phyloP scores from a whole-genome alignment of 495 filamentous ascomycete genomes.

The Massariosphaeria phaeospora region DNA sequence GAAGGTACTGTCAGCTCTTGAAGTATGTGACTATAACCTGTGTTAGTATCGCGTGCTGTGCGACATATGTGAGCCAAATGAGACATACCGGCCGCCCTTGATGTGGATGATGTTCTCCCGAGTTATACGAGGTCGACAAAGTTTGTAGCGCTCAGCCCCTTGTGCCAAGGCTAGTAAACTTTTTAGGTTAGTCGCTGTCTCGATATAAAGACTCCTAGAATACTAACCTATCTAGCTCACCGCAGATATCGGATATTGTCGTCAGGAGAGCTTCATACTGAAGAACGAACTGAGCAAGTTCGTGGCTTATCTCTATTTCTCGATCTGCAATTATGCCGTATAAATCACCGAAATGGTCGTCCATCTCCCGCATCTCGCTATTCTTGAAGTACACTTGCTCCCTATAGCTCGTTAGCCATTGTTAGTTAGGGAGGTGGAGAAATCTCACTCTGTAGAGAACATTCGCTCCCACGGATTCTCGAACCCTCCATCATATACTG shows the following conservation, averaged over 20 bases:
- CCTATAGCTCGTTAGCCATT: neutral
- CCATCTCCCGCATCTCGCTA: slow-evolving; percentile 74
- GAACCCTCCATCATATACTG: slow-evolving; percentile 59
- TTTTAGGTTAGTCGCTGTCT: slow-evolving; percentile 11
- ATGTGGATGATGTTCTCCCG: slow-evolving; percentile 70
- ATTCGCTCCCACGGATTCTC: slow-evolving; percentile 68
- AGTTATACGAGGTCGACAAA: slow-evolving; percentile 66
- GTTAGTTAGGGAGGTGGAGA: neutral
- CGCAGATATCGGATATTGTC: slow-evolving; percentile 67
- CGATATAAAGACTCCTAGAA: neutral
- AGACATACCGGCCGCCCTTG: slow-evolving; percentile 62
- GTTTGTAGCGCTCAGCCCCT: slow-evolving; percentile 70
- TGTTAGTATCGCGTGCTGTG: neutral
- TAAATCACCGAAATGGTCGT: slow-evolving; percentile 76
- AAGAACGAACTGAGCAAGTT: slow-evolving; percentile 66
- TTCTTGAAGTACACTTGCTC: slow-evolving; percentile 83
- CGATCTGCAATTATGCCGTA: slow-evolving; percentile 81
- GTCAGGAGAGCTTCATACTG: slow-evolving; percentile 64
- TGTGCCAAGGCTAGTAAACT: slow-evolving; percentile 77
- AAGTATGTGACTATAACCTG: slow-evolving; percentile 61
- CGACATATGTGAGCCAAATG: neutral
- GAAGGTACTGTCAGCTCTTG: slow-evolving; percentile 85
- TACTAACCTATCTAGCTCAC: slow-evolving; percentile 71
- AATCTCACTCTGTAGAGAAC: slow-evolving; percentile 58
- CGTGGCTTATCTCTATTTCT: slow-evolving; percentile 85